phyloP scores from a whole-genome alignment of 495 filamentous ascomycete species.

The Filosporella fistucella region DNA sequence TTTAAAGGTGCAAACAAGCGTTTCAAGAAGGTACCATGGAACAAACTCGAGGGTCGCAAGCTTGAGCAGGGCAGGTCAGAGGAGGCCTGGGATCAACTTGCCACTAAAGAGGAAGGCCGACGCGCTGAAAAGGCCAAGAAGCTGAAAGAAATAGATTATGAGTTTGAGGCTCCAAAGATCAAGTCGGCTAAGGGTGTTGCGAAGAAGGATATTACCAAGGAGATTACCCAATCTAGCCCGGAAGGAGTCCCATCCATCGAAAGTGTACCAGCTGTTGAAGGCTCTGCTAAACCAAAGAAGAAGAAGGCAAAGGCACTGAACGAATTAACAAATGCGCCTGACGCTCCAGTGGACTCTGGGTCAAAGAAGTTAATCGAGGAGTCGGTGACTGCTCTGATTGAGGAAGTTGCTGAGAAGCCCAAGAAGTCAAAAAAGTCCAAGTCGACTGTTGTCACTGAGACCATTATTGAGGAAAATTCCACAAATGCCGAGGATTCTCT shows the following conservation, averaged over 20 bases:
- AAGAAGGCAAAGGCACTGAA: slow-evolving; percentile 4
- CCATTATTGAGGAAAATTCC: background rate
- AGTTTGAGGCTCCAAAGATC: slow-evolving; percentile 69
- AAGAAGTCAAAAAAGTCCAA: slow-evolving; percentile 9
- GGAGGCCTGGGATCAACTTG: slow-evolving; percentile 70
- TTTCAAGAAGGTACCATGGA: slow-evolving; percentile 84
- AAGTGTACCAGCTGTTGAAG: slow-evolving; percentile 3
- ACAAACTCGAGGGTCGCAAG: slow-evolving; percentile 70
- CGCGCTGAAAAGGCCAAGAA: slow-evolving; percentile 63
- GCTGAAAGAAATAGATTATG: slow-evolving; percentile 78
- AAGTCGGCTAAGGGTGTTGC: slow-evolving; percentile 59
- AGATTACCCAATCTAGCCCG: too few species aligned
- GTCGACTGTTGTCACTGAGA: background rate
- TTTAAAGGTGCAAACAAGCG: slow-evolving; percentile 85
- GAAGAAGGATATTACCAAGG: slow-evolving; percentile 32
- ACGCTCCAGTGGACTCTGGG: background rate
- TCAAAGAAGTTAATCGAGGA: background rate
- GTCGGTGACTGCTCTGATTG: background rate
- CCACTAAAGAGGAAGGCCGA: slow-evolving; percentile 64
- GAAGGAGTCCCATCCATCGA: too few species aligned
- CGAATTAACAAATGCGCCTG: background rate
- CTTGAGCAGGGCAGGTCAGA: slow-evolving; percentile 65
- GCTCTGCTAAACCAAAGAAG: slow-evolving; percentile 14
- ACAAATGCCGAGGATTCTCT: background rate
- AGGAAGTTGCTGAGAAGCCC: background rate